These are phyloP conservation scores for Drechslerella stenobrocha DNA, from an alignment of 2,329 filamentous ascomycete genomes.

Conservation along the genomic window DNA sequence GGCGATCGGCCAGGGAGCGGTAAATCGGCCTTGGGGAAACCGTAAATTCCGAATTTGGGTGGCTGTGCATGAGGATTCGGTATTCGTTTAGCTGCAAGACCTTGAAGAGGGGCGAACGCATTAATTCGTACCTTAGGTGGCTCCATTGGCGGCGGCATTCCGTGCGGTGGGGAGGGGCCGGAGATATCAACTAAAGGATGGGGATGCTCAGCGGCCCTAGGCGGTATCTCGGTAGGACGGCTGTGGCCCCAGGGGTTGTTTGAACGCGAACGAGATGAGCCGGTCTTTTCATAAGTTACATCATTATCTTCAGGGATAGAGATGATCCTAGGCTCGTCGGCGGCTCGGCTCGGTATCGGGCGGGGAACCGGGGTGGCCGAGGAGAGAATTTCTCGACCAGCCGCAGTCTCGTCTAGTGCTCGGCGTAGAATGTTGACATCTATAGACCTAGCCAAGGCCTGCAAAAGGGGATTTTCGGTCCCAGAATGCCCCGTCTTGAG, in stretches of 20 bases:
- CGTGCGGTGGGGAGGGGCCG: conserved; percentile 31
- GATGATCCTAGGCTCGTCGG: conserved; percentile 28
- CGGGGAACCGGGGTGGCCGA: conserved; percentile 35
- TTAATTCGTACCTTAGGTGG: conserved; percentile 45
- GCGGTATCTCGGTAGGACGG: conserved; percentile 20
- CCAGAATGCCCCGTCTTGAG: conserved; percentile 33
- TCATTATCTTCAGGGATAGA: conserved; percentile 30
- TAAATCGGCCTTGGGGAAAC: conserved; percentile 26
- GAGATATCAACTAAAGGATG: conserved; percentile 44
- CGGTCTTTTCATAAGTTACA: conserved; percentile 38
- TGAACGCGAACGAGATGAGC: conserved; percentile 38
- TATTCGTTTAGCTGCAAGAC: conserved; percentile 40
- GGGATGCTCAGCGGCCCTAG: conserved; percentile 17
- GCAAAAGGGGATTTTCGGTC: conserved; percentile 24
- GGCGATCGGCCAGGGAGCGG: conserved; percentile 33
- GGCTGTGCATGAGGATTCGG: conserved; percentile 45
- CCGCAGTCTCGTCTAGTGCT: conserved; percentile 39
- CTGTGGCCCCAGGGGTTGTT: conserved; percentile 45
- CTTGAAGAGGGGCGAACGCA: conserved; percentile 36
- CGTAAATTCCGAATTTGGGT: conserved; percentile 45
- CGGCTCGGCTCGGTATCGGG: conserved; percentile 19
- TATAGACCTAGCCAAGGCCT: conserved; percentile 32
- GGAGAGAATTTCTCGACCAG: conserved; percentile 35
- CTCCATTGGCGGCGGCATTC: conserved; percentile 32
- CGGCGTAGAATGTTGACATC: conserved; percentile 31